These are phyloP conservation scores for Mrakia hoshinonis DNA, from an alignment of 768 basidiomycete species.

Conservation along the genomic window DNA sequence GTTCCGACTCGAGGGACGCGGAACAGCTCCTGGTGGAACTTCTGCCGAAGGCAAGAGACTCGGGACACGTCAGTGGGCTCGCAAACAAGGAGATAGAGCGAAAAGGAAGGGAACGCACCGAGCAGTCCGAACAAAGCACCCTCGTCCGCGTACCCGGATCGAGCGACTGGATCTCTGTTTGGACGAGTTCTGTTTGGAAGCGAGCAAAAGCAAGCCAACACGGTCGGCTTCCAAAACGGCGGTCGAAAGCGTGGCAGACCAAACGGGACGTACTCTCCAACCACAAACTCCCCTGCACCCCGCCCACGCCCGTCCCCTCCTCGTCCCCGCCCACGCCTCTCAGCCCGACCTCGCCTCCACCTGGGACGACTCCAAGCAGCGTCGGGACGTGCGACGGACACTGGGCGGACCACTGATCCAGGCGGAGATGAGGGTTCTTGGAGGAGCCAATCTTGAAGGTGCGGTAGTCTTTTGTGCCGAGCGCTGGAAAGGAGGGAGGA, in stretches of 20 bases:
- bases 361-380: background rate
- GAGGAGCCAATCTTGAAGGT: slow-evolving; percentile 11
- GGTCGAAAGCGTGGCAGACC: background rate
- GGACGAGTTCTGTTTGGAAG: background rate
- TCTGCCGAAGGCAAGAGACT: background rate
- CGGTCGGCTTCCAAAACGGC: background rate
- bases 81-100: background rate
- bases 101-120: background rate
- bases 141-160: background rate
- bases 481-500: background rate
- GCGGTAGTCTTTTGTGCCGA: background rate
- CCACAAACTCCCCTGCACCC: background rate
- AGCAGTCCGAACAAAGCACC: slow-evolving; percentile 1
- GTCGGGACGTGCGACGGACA: slow-evolving; percentile 3
- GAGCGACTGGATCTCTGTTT: background rate
- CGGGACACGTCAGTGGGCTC: no score
- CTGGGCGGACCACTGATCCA: slow-evolving; percentile 10
- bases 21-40: slow-evolving; percentile 15
- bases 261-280: background rate
- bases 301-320: background rate
- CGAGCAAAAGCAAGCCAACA: background rate
- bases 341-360: background rate
- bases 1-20: background rate
- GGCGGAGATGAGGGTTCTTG: background rate
- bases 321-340: background rate